phyloP scores from a whole-genome alignment of 305 asterid genomes.

The Solanum aculeatissimum region DNA sequence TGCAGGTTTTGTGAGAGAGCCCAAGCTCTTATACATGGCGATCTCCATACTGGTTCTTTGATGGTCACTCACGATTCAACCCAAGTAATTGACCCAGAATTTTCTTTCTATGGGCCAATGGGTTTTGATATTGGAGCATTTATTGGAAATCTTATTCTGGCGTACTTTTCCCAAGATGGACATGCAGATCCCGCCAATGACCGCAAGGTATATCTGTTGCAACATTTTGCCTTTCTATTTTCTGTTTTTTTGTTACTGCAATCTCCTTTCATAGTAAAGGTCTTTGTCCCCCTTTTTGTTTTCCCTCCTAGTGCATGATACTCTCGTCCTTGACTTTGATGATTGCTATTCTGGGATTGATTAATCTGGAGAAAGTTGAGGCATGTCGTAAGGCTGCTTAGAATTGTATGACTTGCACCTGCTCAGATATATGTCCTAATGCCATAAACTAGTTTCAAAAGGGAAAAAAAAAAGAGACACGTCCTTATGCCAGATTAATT shows the following conservation, averaged over 20 bases:
- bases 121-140: conserved; percentile 94
- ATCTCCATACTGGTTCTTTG: conserved; percentile 91
- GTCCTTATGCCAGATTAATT: background rate
- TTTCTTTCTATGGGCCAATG: conserved; percentile 86
- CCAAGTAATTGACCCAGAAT: conserved; percentile 92
- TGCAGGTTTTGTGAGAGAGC: conserved; percentile 91
- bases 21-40: conserved; percentile 93
- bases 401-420: background rate
- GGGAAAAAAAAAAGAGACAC: background rate
- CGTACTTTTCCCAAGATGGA: conserved; percentile 93
- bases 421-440: background rate
- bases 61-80: conserved; percentile 81
- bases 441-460: background rate
- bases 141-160: conserved; percentile 78
- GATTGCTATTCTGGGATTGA: background rate
- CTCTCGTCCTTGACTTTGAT: background rate
- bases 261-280: background rate
- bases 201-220: conserved; percentile 41
- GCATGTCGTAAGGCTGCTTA: background rate
- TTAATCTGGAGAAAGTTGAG: background rate
- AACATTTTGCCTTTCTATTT: background rate
- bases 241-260: background rate
- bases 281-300: background rate
- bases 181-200: conserved; percentile 55
- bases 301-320: background rate